Percentiles rank a stretch among this genome's conserved stretches.
Evolutionary conservation across 1,139 yeast genomes (phyloP).

Genomic region (Pichia sp.): DNA sequence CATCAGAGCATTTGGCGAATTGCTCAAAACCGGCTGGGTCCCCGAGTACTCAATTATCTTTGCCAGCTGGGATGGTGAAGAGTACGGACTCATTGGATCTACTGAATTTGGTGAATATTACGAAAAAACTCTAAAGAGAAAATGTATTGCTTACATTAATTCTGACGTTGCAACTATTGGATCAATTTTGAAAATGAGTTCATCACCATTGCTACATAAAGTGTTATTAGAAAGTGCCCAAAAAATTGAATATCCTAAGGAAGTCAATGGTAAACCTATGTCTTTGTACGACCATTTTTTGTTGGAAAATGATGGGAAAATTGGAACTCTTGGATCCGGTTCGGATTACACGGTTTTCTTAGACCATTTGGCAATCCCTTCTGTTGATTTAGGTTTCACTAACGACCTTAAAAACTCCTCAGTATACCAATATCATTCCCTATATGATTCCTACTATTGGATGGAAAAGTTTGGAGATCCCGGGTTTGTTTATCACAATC

Average conservation of each 20-base stretch:
- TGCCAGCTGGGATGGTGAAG: slow-evolving; percentile 74
- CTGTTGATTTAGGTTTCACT: slow-evolving; percentile 48
- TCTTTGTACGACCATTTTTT: slow-evolving; percentile 53
- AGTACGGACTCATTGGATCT: slow-evolving; percentile 58
- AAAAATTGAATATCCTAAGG: slow-evolving; percentile 40
- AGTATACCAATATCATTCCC: slow-evolving; percentile 62
- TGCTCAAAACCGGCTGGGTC: slow-evolving; percentile 46
- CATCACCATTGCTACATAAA: slow-evolving; percentile 46
- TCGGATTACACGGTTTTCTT: slow-evolving; percentile 62
- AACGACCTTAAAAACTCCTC: slow-evolving; percentile 29
- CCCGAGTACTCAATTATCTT: slow-evolving; percentile 53
- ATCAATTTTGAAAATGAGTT: slow-evolving; percentile 31
- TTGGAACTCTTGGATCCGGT: slow-evolving; percentile 52
- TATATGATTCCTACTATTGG: slow-evolving; percentile 64
- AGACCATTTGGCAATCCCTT: slow-evolving; percentile 61
- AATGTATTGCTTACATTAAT: slow-evolving; percentile 51
- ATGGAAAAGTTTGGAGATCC: slow-evolving; percentile 54
- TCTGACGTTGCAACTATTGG: slow-evolving; percentile 58
- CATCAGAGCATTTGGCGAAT: slow-evolving; percentile 44
- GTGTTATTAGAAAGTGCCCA: slow-evolving; percentile 33
- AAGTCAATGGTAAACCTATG: slow-evolving; percentile 22
- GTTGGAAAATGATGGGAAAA: slow-evolving; percentile 22
- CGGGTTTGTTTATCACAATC: slow-evolving; percentile 45
- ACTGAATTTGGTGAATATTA: slow-evolving; percentile 63
- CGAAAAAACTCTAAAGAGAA: slow-evolving; percentile 29